phyloP scores from a whole-genome alignment of 2,329 filamentous ascomycete genomes.

The Fusarium piperis region DNA sequence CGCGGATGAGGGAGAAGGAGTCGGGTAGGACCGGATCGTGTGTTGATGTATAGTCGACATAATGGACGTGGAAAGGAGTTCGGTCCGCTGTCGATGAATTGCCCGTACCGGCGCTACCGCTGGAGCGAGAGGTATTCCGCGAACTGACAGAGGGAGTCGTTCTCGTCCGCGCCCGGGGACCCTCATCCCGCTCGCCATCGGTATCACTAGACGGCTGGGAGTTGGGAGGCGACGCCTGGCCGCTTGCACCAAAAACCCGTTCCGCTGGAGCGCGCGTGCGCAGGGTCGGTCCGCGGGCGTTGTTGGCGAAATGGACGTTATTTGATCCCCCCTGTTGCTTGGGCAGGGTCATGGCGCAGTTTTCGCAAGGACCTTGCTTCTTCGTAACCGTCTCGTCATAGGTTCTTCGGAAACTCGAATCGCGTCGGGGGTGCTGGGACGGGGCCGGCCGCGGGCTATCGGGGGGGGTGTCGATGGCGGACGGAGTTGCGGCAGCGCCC shows the following conservation, averaged over 20 bases:
- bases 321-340: slow-evolving; percentile 44
- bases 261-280: slow-evolving; percentile 70
- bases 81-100: slow-evolving; percentile 59
- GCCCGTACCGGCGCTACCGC: slow-evolving; percentile 56
- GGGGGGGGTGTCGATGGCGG: slow-evolving; percentile 66
- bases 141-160: slow-evolving; percentile 56
- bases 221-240: slow-evolving; percentile 60
- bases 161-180: slow-evolving; percentile 52
- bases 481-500: slow-evolving; percentile 48
- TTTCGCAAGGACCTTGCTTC: slow-evolving; percentile 72
- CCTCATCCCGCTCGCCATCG: slow-evolving; percentile 60
- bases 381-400: slow-evolving; percentile 74
- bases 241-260: slow-evolving; percentile 61
- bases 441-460: slow-evolving; percentile 62
- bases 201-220: slow-evolving; percentile 64
- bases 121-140: slow-evolving; percentile 61
- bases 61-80: slow-evolving; percentile 67
- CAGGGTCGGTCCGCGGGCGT: slow-evolving; percentile 64
- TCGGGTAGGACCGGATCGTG: slow-evolving; percentile 69
- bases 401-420: slow-evolving; percentile 69
- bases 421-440: slow-evolving; percentile 55
- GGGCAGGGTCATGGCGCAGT: slow-evolving; percentile 71
- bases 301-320: slow-evolving; percentile 45
- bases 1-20: slow-evolving; percentile 74
- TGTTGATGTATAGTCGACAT: slow-evolving; percentile 74